A percentile compares a stretch with the other conserved stretches of the same genome.
phyloP scores from a whole-genome alignment of 1,139 yeast species.

The Zygotorulaspora mrakii region DNA sequence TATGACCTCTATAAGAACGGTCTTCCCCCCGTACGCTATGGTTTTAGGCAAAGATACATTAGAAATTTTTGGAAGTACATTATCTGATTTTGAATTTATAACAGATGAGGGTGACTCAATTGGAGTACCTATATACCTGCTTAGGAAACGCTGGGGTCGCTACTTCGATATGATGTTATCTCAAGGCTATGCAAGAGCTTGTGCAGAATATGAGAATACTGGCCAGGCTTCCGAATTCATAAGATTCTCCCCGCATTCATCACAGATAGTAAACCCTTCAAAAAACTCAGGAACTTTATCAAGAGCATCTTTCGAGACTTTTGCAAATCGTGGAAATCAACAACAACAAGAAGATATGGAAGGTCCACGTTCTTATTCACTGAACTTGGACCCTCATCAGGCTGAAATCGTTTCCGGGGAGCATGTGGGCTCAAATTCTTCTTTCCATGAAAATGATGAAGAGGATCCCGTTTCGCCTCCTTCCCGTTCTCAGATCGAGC shows the following conservation, averaged over 20 bases:
- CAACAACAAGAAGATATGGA: constrained; percentile 9
- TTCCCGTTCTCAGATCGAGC: constrained; percentile 8
- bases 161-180: constrained; percentile 60
- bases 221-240: constrained; percentile 16
- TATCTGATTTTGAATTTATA: constrained; percentile 69
- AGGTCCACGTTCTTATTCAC: not conserved
- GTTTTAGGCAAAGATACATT: constrained; percentile 72
- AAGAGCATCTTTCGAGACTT: constrained; percentile 38
- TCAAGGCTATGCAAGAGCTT: constrained; percentile 51
- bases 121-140: constrained; percentile 55
- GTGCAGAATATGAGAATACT: constrained; percentile 22
- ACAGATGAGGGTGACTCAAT: constrained; percentile 63
- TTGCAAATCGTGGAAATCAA: constrained; percentile 13
- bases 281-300: constrained; percentile 17
- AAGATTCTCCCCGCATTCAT: constrained; percentile 18
- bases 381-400: not conserved
- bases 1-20: constrained; percentile 61
- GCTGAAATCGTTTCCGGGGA: too few relatives aligned
- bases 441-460: constrained; percentile 12
- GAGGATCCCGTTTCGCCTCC: constrained; percentile 24
- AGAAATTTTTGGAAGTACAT: constrained; percentile 58
- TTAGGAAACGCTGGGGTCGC: constrained; percentile 72
- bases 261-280: constrained; percentile 12
- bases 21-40: constrained; percentile 71
- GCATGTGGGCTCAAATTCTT: too few relatives aligned